These are phyloP conservation scores for Uncinocarpus reesii DNA, from an alignment of 2,329 filamentous ascomycete genomes.

Conservation along the genomic window DNA sequence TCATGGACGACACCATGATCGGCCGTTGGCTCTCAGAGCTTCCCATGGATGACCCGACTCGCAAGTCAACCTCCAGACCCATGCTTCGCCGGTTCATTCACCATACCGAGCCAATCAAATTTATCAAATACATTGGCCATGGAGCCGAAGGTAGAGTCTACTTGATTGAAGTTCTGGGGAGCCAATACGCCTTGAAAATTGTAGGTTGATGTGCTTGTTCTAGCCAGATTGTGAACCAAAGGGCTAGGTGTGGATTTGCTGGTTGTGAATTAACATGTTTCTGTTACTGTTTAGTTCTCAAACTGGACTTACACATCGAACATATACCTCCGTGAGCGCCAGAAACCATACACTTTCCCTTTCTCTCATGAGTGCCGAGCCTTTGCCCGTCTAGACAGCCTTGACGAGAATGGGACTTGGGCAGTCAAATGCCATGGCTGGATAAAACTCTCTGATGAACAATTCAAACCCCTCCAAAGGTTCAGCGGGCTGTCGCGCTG, in stretches of 20 bases:
- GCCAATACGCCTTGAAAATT: slow-evolving; percentile 13
- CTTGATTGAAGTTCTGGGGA: slow-evolving; percentile 5
- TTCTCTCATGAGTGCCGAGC: slow-evolving; percentile 14
- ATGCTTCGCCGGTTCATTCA: slow-evolving; percentile 15
- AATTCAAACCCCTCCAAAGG: slow-evolving; percentile 5
- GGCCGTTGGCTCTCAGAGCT: slow-evolving; percentile 11
- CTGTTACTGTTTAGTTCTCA: neutral
- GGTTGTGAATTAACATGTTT: neutral
- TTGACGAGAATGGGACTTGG: slow-evolving; percentile 15
- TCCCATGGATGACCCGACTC: slow-evolving; percentile 16
- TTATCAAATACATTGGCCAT: slow-evolving; percentile 4
- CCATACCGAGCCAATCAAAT: slow-evolving; percentile 12
- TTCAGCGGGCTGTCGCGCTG: slow-evolving; percentile 6
- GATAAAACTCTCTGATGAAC: slow-evolving; percentile 14
- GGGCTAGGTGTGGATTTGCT: neutral
- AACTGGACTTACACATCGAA: neutral
- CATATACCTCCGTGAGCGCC: neutral
- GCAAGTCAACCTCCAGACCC: slow-evolving; percentile 9
- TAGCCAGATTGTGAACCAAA: neutral
- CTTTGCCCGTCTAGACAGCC: slow-evolving; percentile 15
- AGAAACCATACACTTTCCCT: slow-evolving; percentile 6
- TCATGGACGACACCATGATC: slow-evolving; percentile 14
- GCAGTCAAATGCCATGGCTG: slow-evolving; percentile 16
- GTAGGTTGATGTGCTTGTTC: slow-evolving; percentile 6
- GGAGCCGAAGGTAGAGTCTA: slow-evolving; percentile 12